Conservation (phyloP, 1,284 basidiomycete genomes). For the Fomitopsis schrenkii region DNA sequence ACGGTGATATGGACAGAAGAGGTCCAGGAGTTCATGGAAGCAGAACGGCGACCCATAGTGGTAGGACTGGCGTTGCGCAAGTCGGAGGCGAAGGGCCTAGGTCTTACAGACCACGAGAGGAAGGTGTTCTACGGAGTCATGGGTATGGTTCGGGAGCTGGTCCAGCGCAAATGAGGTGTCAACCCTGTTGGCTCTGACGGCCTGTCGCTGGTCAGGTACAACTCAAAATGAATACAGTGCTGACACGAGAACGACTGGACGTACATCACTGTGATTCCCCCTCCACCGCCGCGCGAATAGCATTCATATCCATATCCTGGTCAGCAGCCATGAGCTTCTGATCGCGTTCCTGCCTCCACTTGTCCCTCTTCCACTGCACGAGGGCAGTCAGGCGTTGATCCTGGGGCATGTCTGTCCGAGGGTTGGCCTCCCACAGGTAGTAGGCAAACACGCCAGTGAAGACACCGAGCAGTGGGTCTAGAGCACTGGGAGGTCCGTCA, state of each 20-base stretch:
- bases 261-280: background rate
- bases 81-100: conserved; percentile 29
- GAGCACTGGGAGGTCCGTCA: conserved; percentile 32
- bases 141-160: conserved; percentile 52
- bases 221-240: background rate
- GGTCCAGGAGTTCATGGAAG: conserved; percentile 34
- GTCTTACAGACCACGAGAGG: conserved; percentile 44
- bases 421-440: conserved; percentile 82
- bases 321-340: conserved; percentile 1
- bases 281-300: conserved; percentile 7
- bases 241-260: background rate
- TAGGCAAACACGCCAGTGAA: conserved; percentile 84
- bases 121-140: conserved; percentile 64
- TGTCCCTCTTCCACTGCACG: conserved; percentile 52
- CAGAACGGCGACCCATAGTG: conserved; percentile 49
- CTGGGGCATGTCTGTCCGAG: conserved; percentile 66
- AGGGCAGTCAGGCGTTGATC: conserved; percentile 64
- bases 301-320: conserved; percentile 12
- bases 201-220: background rate
- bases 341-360: conserved; percentile 23
- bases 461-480: conserved; percentile 76
- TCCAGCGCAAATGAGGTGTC: conserved; percentile 8
- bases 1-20: conserved; percentile 74
- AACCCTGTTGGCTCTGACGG: background rate
- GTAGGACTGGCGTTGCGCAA: conserved; percentile 66